Conservation (phyloP, 129 eudicot genomes). For the Arctium lappa region DNA sequence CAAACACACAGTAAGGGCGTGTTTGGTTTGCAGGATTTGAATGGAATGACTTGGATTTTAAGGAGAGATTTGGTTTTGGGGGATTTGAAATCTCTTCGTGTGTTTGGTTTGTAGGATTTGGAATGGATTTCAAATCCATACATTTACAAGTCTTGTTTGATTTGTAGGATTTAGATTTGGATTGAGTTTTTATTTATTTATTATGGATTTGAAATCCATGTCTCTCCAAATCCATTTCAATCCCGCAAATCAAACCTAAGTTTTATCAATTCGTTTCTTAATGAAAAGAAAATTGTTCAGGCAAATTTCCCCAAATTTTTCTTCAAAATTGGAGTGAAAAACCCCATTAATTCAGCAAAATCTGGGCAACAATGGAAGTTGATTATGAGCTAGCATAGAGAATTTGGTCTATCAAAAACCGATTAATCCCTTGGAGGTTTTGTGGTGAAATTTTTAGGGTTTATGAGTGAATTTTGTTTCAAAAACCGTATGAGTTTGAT, state of each 20-base stretch:
- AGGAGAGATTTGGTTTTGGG: too few species aligned
- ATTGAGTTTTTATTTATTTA: too few species aligned
- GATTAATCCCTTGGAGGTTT: neutral
- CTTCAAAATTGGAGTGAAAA: neutral
- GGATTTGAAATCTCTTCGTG: too few species aligned
- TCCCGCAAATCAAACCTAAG: neutral
- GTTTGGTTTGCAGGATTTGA: too few species aligned
- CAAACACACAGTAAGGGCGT: too few species aligned
- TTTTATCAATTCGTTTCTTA: neutral
- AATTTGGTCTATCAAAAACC: neutral
- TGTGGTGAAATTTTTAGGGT: constrained; percentile 10
- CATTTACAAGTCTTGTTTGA: too few species aligned
- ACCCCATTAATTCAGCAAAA: neutral
- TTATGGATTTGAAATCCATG: too few species aligned
- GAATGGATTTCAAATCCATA: too few species aligned
- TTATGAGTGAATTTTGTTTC: neutral
- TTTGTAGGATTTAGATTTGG: too few species aligned
- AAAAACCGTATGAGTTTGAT: neutral
- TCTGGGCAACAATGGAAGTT: neutral
- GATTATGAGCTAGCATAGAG: constrained; percentile 4
- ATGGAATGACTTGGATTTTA: too few species aligned
- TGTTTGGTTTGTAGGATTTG: too few species aligned
- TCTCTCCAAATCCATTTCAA: too few species aligned
- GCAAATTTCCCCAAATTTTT: constrained; percentile 6
- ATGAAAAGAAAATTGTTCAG: neutral